phyloP scores from a whole-genome alignment of 257 asterid species.

The Solanum chiquidenum region DNA sequence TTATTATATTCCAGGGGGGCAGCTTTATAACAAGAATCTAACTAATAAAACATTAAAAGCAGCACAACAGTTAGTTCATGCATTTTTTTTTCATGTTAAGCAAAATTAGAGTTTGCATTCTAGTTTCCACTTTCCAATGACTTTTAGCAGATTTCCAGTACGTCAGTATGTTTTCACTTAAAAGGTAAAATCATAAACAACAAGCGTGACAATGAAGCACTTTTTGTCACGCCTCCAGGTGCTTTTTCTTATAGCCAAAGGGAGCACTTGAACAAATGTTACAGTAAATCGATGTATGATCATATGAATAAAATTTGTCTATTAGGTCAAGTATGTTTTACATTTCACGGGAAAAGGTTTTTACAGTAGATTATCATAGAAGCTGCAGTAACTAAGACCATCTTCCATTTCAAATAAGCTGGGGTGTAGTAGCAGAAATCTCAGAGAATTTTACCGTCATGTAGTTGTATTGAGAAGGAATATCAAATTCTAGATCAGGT shows the following conservation, averaged over 20 bases:
- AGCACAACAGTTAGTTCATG: neutral
- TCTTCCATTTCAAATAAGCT: neutral
- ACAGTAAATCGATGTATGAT: neutral
- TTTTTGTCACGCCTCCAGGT: neutral
- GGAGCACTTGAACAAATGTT: neutral
- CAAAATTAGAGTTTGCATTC: neutral
- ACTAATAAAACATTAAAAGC: neutral
- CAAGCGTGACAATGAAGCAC: neutral
- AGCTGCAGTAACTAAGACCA: neutral
- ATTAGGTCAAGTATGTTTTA: neutral
- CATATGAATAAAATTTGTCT: neutral
- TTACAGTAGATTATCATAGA: neutral
- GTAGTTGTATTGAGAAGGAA: slow-evolving; percentile 83
- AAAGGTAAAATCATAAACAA: neutral
- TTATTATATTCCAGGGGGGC: neutral
- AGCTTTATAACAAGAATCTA: neutral
- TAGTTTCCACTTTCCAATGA: neutral
- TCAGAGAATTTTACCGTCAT: slow-evolving; percentile 60
- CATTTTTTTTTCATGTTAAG: neutral
- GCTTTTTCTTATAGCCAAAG: neutral
- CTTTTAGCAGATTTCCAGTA: neutral
- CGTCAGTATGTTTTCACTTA: neutral
- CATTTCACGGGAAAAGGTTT: neutral
- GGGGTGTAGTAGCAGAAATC: neutral
- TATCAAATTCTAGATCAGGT: slow-evolving; percentile 74